Percentiles rank a stretch among this genome's conserved stretches.
Conservation (phyloP, 75 land plant species). For the Cunninghamia lanceolata region DNA sequence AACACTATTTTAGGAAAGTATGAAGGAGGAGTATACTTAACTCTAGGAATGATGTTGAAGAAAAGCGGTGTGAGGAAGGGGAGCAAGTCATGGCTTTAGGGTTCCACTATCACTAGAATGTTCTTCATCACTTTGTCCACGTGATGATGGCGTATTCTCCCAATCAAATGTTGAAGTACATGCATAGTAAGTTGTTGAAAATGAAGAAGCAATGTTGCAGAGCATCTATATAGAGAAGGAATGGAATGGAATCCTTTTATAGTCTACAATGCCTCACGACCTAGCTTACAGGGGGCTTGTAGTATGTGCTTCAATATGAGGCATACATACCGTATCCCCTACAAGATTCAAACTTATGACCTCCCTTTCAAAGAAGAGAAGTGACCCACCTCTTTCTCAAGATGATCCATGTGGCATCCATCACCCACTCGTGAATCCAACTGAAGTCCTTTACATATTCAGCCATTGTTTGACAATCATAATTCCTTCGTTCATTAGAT, state of each 20-base stretch:
- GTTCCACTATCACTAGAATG: constrained; percentile 46
- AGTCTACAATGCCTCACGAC: too few species aligned
- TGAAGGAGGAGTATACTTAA: too few species aligned
- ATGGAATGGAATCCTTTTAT: too few species aligned
- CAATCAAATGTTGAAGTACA: constrained; percentile 55
- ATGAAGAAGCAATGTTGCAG: constrained; percentile 41
- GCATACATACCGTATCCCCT: too few species aligned
- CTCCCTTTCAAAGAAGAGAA: constrained; percentile 21
- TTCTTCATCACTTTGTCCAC: constrained; percentile 53
- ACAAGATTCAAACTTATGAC: too few species aligned
- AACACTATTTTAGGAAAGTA: too few species aligned
- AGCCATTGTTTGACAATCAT: too few species aligned
- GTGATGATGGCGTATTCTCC: constrained; percentile 39
- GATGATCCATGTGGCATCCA: constrained; percentile 45
- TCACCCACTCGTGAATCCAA: constrained; percentile 32
- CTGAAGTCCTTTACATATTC: constrained; percentile 51
- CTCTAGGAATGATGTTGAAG: too few species aligned
- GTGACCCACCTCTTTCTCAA: constrained; percentile 42
- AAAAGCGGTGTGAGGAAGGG: constrained; percentile 38
- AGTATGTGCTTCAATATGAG: too few species aligned
- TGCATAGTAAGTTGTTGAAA: constrained; percentile 49
- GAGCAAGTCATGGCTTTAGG: constrained; percentile 45
- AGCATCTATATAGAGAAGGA: constrained; percentile 40
- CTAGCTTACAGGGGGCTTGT: too few species aligned
- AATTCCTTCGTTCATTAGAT: too few species aligned